These are phyloP conservation scores for Asterophora parasitica DNA, from an alignment of 768 basidiomycete species.

Conservation along the genomic window DNA sequence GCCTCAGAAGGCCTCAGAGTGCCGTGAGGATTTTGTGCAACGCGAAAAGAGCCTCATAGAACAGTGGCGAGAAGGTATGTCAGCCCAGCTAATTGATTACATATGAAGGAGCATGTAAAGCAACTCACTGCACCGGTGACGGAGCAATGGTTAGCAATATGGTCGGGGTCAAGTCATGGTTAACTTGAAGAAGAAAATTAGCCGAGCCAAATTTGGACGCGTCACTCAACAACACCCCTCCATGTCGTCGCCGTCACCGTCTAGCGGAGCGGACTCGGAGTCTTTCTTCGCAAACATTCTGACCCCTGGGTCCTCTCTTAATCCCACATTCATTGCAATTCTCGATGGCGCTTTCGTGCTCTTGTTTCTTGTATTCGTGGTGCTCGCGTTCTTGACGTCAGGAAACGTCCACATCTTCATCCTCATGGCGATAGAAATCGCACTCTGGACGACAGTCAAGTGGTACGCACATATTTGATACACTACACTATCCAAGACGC, in stretches of 20 bases:
- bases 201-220: too few relatives aligned
- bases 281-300: conserved; percentile 56
- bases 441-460: conserved; percentile 76
- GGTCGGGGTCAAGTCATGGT: too few relatives aligned
- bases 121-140: too few relatives aligned
- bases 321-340: conserved; percentile 60
- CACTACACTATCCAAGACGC: background rate
- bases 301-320: conserved; percentile 70
- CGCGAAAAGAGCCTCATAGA: too few relatives aligned
- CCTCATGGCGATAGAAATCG: conserved; percentile 60
- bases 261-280: conserved; percentile 5
- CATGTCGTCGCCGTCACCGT: conserved; percentile 2
- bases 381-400: conserved; percentile 53
- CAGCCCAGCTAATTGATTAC: too few relatives aligned
- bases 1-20: too few relatives aligned
- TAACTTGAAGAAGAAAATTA: too few relatives aligned
- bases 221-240: background rate
- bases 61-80: too few relatives aligned
- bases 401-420: conserved; percentile 66
- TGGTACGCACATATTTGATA: conserved; percentile 45
- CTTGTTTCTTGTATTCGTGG: conserved; percentile 55
- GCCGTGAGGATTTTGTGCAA: too few relatives aligned
- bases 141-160: too few relatives aligned
- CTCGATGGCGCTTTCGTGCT: conserved; percentile 57
- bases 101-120: too few relatives aligned